Base-by-base conservation (phyloP, 2,329 filamentous ascomycete genomes). In the Didymellaceae sp. region DNA sequence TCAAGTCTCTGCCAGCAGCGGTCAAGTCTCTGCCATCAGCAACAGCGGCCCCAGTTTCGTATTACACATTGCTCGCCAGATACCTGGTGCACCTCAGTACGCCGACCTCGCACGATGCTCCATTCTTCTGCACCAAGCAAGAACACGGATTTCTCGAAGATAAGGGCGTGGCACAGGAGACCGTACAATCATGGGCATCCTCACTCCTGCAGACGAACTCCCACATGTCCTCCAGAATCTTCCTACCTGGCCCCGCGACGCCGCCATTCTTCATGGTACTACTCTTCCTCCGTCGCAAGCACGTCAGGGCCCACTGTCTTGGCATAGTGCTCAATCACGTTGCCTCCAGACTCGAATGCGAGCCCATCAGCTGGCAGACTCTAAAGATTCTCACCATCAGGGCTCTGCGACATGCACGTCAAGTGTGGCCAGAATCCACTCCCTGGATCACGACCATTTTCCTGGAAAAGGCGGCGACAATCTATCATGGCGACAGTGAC, bases 261-360 rank as follows among this genome's bases (percentile, higher is more conserved):
- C 63, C 66, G 9, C 67, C 70, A n/a, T 40, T 68, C 2, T 73
- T 71, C 48, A 24, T 73, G 9, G 50, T 72, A 7, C 50, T 65
- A 8, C 44, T 72, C 10, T 71, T 65, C 32, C 56, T 73, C 32
- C 68, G 64, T 7, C 66, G 70, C n/a, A 58, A 58, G 21, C 57
- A 58, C 24, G 61, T 72, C 7, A 58, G 41, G 25, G 40, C 44
- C 4, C 45, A 37, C 16, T 63, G 65, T 13, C 39, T 73, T 4
- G 55, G 54, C 17, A 48, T 58, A 11, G 28, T 71, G 10, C 56
- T 71, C 50, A 58, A 53, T 34, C 63, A 71, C 34, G 18, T 71
- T 25, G 45, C 54, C 6, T n/a, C 35, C n/a, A 52, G 62, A 45
- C 24, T 60, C 17, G 45, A 51, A 10, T 21, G 24, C 4, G 59